Evolutionary conservation across 352 stramenopile species (phyloP).

Genomic region (Phytophthora meadii): DNA sequence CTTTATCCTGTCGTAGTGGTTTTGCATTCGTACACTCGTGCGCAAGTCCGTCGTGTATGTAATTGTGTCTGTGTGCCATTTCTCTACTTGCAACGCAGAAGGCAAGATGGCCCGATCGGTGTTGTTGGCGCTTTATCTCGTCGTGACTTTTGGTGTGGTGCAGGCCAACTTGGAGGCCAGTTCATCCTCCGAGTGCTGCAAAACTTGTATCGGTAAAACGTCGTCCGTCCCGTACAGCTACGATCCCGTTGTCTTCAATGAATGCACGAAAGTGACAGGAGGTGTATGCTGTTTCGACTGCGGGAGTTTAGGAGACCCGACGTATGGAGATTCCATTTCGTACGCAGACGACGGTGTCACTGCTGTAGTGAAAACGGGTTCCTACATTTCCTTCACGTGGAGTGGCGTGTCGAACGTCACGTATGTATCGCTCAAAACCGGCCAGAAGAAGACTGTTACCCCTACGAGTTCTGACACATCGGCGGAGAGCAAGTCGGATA

Average conservation of each 20-base stretch:
- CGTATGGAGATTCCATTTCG: constrained; percentile 39
- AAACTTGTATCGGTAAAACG: constrained; percentile 73
- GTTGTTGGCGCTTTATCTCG: constrained; percentile 7
- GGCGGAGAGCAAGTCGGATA: constrained; percentile 44
- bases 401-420: constrained; percentile 60
- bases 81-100: constrained; percentile 20
- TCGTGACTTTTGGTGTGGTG: constrained; percentile 5
- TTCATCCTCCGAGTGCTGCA: constrained; percentile 53
- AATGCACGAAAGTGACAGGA: constrained; percentile 53
- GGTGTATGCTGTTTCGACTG: constrained; percentile 82
- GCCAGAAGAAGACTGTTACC: constrained; percentile 76
- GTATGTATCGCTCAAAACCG: constrained; percentile 60
- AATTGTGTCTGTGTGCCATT: constrained; percentile 17
- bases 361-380: constrained; percentile 53
- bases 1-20: constrained; percentile 26
- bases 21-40: constrained; percentile 21
- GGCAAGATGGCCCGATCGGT: constrained; percentile 8
- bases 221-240: constrained; percentile 64
- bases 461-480: constrained; percentile 42
- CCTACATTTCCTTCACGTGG: constrained; percentile 65
- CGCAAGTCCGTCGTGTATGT: constrained; percentile 10
- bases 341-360: constrained; percentile 57
- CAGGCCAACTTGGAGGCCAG: constrained; percentile 18
- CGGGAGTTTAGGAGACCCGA: constrained; percentile 43
- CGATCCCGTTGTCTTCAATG: constrained; percentile 63